These are phyloP conservation scores for Melastoma candidum DNA, from an alignment of 441 rosid genomes.

Conservation along the genomic window DNA sequence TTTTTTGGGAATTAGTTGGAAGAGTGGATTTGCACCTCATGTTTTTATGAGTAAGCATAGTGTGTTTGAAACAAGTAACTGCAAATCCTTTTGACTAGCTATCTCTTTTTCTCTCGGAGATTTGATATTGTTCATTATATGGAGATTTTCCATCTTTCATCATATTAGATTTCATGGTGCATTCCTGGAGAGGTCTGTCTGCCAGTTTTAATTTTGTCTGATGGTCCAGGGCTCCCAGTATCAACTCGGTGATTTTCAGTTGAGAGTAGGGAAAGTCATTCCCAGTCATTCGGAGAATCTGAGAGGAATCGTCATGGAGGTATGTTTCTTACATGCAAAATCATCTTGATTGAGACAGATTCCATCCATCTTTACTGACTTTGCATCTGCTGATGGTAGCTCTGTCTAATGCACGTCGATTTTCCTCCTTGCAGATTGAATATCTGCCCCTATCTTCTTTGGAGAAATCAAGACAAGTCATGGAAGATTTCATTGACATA, in stretches of 20 bases:
- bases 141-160: too few species aligned
- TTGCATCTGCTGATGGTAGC: neutral
- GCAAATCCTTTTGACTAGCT: too few species aligned
- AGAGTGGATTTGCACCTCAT: too few species aligned
- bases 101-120: too few species aligned
- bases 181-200: neutral
- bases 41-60: too few species aligned
- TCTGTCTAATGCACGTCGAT: neutral
- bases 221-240: slow-evolving; percentile 64
- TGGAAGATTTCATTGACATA: slow-evolving; percentile 75
- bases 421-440: slow-evolving; percentile 51
- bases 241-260: slow-evolving; percentile 74
- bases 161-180: neutral
- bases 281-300: slow-evolving; percentile 69
- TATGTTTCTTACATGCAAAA: slow-evolving; percentile 11
- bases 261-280: slow-evolving; percentile 80
- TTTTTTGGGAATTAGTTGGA: too few species aligned
- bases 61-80: too few species aligned
- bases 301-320: slow-evolving; percentile 96
- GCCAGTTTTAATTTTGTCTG: neutral
- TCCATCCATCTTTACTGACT: too few species aligned
- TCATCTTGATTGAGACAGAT: too few species aligned
- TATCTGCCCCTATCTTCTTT: slow-evolving; percentile 82
- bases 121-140: too few species aligned
- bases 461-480: slow-evolving; percentile 54